Base-by-base conservation (phyloP, 352 stramenopile genomes). In the Phytophthora rubi region DNA sequence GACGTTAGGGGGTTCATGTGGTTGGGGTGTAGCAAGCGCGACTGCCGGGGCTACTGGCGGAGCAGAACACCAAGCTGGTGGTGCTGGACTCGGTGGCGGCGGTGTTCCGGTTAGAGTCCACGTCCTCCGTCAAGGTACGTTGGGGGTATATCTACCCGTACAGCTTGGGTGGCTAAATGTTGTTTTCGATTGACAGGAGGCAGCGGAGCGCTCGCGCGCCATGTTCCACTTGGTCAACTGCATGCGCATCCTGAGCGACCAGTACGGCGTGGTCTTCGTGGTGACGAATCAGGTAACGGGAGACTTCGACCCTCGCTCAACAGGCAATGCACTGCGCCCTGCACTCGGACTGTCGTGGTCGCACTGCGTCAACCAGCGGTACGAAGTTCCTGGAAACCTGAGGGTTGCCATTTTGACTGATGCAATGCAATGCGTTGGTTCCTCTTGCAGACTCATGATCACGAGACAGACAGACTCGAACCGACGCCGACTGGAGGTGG, bases 171-270 rank as follows among this genome's bases (percentile, higher is more conserved):
- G 35, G 10, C 35, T 42, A 42, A 42, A 10, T 0, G 35, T 16
- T 42, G 35, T 16, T 44, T 44, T 15, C 21, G 32, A 42, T 42
- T 47, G 39, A 26, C 53, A 92, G 79, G 86, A 93, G 47, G 85
- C 85, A 4, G 88, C 82, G 59, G 82, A 89, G 28, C 83, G 86
- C 9, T 88, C 86, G 28, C 81, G 83, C 2, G 65, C 89, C 54
- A 94, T 94, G 88, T 95, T 95, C 71, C 75, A 93, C 58, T 66
- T 94, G 61, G 83, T 83, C 51, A 93, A 95, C 69, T 93, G 83
- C 76, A 95, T 95, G 83, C 84, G 81, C 30, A 94, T 95, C 33
- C 65, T 95, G 16, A 89, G 84, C 64, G 74, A 83, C n/a, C 84
- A 93, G 70, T 95, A 92, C 62, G 68, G 79, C 42, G 82, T 88